Evolutionary conservation across 345 rosid genomes (phyloP).

Genomic region (Heritiera littoralis): DNA sequence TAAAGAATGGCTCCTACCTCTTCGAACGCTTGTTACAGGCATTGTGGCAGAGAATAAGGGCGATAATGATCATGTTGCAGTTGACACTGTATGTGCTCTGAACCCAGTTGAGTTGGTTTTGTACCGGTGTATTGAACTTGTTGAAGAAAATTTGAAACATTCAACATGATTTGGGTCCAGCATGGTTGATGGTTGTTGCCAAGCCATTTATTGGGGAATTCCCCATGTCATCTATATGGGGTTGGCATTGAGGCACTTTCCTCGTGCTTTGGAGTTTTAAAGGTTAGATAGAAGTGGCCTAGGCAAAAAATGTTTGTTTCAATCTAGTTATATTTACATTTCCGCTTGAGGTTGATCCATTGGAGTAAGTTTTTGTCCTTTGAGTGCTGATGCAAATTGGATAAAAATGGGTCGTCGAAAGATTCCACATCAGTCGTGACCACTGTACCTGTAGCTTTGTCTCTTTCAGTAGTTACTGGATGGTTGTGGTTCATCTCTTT

Average conservation of each 20-base stretch:
- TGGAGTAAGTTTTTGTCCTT: background rate
- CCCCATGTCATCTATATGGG: background rate
- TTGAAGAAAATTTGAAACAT: slow-evolving; percentile 59
- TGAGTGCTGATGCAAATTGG: background rate
- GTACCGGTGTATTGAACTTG: slow-evolving; percentile 84
- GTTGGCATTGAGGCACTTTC: background rate
- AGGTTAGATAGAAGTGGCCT: background rate
- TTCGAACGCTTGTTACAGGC: slow-evolving; percentile 48
- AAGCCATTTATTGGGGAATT: background rate
- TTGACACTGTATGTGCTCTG: slow-evolving; percentile 41
- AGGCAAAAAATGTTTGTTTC: background rate
- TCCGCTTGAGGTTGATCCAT: background rate
- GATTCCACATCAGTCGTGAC: background rate
- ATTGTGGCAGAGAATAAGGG: slow-evolving; percentile 43
- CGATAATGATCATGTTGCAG: slow-evolving; percentile 39
- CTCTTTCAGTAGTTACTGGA: background rate
- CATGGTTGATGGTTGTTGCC: background rate
- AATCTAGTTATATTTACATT: background rate
- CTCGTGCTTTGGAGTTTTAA: background rate
- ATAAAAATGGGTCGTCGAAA: background rate
- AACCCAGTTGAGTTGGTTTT: slow-evolving; percentile 73
- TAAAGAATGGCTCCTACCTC: slow-evolving; percentile 87
- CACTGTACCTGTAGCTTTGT: background rate
- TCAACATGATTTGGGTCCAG: background rate
- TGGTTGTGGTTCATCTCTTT: background rate